Evolutionary conservation across 768 basidiomycete genomes (phyloP).

Genomic region (Melanogaster broomeanus): DNA sequence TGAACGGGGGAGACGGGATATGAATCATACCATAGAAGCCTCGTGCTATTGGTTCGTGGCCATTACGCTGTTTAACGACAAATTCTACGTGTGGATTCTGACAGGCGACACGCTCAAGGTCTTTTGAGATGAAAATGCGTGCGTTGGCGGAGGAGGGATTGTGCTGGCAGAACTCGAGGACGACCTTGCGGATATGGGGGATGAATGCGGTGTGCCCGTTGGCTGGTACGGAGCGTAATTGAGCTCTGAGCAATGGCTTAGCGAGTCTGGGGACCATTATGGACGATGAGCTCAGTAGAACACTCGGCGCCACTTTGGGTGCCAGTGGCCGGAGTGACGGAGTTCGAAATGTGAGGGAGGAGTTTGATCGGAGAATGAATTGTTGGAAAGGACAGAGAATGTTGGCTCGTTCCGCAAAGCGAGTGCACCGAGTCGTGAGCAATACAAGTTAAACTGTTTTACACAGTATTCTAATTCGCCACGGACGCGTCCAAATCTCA

Average conservation of each 20-base stretch:
- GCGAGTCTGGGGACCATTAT: slow-evolving; percentile 37
- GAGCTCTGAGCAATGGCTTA: slow-evolving; percentile 45
- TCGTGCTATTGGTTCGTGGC: slow-evolving; percentile 76
- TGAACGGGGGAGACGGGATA: not conserved
- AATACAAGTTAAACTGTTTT: not conserved
- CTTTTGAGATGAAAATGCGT: slow-evolving; percentile 65
- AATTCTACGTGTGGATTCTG: slow-evolving; percentile 83
- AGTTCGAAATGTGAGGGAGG: slow-evolving; percentile 18
- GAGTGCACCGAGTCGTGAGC: slow-evolving; percentile 8
- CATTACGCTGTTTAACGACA: slow-evolving; percentile 74
- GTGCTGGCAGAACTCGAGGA: slow-evolving; percentile 86
- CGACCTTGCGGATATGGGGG: slow-evolving; percentile 80
- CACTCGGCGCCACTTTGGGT: too few relatives aligned
- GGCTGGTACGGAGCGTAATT: slow-evolving; percentile 57
- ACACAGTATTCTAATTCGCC: slow-evolving; percentile 16
- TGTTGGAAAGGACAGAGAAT: not conserved
- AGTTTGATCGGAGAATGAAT: slow-evolving; percentile 12
- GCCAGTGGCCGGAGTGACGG: too few relatives aligned
- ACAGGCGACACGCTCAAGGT: slow-evolving; percentile 64
- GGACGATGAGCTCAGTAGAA: not conserved
- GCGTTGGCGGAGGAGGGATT: slow-evolving; percentile 76
- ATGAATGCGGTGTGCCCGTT: slow-evolving; percentile 78
- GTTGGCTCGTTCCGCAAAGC: not conserved
- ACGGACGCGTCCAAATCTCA: slow-evolving; percentile 20
- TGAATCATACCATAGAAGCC: slow-evolving; percentile 71